These are phyloP conservation scores for Phytophthora ramorum DNA, from an alignment of 352 stramenopile genomes.

Conservation along the genomic window DNA sequence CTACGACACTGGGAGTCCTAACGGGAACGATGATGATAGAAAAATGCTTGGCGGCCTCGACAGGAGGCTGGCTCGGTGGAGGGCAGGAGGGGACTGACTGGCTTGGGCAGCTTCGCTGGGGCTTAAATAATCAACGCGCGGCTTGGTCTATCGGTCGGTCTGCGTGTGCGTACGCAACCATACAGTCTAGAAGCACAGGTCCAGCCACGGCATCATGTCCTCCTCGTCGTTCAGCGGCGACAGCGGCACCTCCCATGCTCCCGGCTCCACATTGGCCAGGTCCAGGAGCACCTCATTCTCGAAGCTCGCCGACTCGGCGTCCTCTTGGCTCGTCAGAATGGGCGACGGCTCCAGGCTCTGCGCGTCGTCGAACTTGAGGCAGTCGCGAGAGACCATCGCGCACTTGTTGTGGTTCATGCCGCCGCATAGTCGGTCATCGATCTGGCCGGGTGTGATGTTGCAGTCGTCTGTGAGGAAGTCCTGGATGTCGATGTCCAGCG, in stretches of 20 bases:
- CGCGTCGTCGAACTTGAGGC: constrained; percentile 65
- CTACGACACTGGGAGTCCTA: constrained; percentile 40
- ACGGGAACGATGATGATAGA: constrained; percentile 35
- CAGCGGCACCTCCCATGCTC: constrained; percentile 80
- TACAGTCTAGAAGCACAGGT: constrained; percentile 76
- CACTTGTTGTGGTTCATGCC: constrained; percentile 55
- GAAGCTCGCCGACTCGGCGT: constrained; percentile 51
- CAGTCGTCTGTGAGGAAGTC: constrained; percentile 85
- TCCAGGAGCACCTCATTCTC: constrained; percentile 78
- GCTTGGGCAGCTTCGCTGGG: constrained; percentile 26
- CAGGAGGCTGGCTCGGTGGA: constrained; percentile 7
- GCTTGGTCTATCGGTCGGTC: constrained; percentile 39
- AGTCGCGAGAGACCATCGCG: constrained; percentile 71
- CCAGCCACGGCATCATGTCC: constrained; percentile 86
- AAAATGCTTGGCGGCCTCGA: constrained; percentile 14
- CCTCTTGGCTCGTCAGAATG: constrained; percentile 26
- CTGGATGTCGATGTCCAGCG: constrained; percentile 78
- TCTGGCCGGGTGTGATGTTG: constrained; percentile 63
- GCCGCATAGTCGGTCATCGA: constrained; percentile 46
- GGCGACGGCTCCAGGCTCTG: constrained; percentile 31
- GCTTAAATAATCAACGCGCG: constrained; percentile 57
- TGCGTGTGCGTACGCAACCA: constrained; percentile 13
- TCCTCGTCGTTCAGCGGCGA: constrained; percentile 86
- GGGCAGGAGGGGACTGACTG: constrained; percentile 21
- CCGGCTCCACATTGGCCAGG: constrained; percentile 76